A percentile compares a stretch with the other conserved stretches of the same genome.
Conservation (phyloP, 768 basidiomycete species). For the Suillus spraguei region DNA sequence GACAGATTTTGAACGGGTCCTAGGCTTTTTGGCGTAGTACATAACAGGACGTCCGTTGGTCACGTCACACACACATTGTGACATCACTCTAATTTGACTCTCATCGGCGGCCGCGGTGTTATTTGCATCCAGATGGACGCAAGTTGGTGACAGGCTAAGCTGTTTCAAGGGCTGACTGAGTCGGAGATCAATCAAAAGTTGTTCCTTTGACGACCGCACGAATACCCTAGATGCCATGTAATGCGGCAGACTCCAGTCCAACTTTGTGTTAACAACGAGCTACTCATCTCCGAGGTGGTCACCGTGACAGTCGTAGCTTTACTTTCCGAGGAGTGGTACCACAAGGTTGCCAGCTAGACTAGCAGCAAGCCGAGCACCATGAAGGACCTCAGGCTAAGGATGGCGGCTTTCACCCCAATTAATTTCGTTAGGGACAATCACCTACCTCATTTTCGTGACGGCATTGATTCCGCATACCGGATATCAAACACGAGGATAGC, state of each 20-base stretch:
- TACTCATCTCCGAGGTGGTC: background rate
- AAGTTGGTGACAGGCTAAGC: background rate
- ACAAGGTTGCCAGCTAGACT: background rate
- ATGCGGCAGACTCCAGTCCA: background rate
- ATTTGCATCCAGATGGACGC: background rate
- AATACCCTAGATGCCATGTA: background rate
- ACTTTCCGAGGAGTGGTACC: background rate
- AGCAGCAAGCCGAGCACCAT: background rate
- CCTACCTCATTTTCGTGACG: background rate
- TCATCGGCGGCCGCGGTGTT: background rate
- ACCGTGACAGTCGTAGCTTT: background rate
- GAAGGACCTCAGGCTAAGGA: background rate
- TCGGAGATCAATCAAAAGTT: background rate
- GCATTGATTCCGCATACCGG: background rate
- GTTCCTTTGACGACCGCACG: background rate
- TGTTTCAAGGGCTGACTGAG: no score
- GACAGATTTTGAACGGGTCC: no score
- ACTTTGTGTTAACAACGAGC: background rate
- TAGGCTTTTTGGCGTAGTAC: no score
- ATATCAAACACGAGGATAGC: background rate
- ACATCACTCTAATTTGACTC: no score
- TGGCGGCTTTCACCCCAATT: background rate
- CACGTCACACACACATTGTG: no score
- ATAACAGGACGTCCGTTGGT: no score
- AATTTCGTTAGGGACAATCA: background rate